Conservation (phyloP, 306 rosid species). For the Luffa acutangula region DNA sequence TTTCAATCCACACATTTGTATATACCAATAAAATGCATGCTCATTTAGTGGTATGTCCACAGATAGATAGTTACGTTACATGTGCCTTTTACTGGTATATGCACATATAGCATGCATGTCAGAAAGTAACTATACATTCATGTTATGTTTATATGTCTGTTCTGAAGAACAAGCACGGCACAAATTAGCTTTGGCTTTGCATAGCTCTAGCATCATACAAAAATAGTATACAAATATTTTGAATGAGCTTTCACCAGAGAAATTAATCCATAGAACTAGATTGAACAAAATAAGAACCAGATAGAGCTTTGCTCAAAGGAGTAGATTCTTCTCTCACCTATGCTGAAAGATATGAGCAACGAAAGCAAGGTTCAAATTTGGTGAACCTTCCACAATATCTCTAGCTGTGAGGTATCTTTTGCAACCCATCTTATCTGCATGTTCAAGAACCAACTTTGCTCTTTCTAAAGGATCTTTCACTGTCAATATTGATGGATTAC, state of each 20-base stretch:
- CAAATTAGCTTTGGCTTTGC: neutral
- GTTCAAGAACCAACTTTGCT: conserved; percentile 87
- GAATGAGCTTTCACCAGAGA: neutral
- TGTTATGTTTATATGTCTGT: neutral
- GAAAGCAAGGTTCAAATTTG: conserved; percentile 95
- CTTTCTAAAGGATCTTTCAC: conserved; percentile 61
- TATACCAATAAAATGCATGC: neutral
- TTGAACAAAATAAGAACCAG: neutral
- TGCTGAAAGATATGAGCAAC: conserved; percentile 95
- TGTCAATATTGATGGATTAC: conserved; percentile 57
- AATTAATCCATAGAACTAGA: neutral
- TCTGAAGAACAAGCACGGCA: neutral
- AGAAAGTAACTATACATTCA: neutral
- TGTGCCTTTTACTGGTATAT: neutral
- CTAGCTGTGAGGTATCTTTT: conserved; percentile 81
- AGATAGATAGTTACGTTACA: neutral
- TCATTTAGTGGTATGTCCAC: neutral
- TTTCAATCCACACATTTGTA: neutral
- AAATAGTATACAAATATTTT: neutral
- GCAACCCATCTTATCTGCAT: conserved; percentile 94
- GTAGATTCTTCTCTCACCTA: conserved; percentile 45
- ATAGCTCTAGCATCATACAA: neutral
- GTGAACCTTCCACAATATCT: conserved; percentile 95
- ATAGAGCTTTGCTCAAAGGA: conserved; percentile 8
- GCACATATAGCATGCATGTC: neutral